These are phyloP conservation scores for Striga asiatica DNA, from an alignment of 257 asterid genomes.

Conservation along the genomic window DNA sequence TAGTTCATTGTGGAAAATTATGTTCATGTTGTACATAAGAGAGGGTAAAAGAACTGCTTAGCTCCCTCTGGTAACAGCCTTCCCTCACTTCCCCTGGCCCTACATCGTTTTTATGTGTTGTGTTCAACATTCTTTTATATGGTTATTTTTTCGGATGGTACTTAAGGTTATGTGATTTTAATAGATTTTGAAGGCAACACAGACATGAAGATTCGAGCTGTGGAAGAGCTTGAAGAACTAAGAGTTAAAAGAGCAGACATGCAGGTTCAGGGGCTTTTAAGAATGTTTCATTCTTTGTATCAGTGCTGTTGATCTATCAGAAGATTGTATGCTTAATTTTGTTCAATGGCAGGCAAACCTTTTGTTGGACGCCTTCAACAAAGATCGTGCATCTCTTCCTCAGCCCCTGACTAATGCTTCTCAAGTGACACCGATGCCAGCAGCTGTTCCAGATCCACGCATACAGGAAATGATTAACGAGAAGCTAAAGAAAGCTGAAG, in stretches of 20 bases:
- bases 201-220: conserved; percentile 80
- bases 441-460: conserved; percentile 74
- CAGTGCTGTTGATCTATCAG: neutral
- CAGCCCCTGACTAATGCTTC: conserved; percentile 66
- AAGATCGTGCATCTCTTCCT: conserved; percentile 90
- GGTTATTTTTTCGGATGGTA: neutral
- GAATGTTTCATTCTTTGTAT: neutral
- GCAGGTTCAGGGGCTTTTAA: conserved; percentile 48
- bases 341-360: conserved; percentile 61
- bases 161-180: conserved; percentile 11
- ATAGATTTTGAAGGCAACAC: conserved; percentile 94
- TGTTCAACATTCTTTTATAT: neutral
- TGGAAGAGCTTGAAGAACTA: conserved; percentile 86
- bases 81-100: no score
- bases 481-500: conserved; percentile 96
- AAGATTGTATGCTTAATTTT: conserved; percentile 13
- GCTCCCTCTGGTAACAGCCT: no score
- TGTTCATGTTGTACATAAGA: neutral
- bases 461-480: conserved; percentile 91
- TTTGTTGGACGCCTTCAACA: conserved; percentile 97
- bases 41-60: no score
- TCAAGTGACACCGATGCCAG: conserved; percentile 48
- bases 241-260: conserved; percentile 84
- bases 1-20: neutral
- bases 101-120: neutral